Percentiles rank a stretch among this genome's conserved stretches.
phyloP scores from a whole-genome alignment of 2,329 filamentous ascomycete genomes.

The Cercospora zeina region DNA sequence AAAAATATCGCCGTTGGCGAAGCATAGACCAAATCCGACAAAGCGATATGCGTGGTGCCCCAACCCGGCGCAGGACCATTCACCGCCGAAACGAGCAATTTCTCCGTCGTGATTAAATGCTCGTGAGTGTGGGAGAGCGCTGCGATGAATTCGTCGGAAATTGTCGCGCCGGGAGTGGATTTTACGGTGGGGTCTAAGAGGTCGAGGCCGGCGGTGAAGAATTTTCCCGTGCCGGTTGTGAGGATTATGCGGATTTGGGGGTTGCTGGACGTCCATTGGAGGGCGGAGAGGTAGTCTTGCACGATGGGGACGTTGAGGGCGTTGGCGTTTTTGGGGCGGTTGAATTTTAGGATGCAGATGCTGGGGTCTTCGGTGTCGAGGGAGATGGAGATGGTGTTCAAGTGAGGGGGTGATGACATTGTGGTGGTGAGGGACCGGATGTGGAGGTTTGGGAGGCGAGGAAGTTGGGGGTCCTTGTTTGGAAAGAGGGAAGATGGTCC shows the following conservation, averaged over 20 bases:
- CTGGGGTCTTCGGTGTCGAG: conserved; percentile 21
- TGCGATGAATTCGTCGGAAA: conserved; percentile 27
- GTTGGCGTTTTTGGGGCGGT: conserved; percentile 30
- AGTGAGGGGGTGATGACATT: conserved; percentile 24
- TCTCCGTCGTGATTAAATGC: conserved; percentile 28
- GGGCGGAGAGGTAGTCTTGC: conserved; percentile 27
- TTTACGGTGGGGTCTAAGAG: conserved; percentile 27
- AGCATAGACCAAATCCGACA: conserved; percentile 32
- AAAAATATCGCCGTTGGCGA: conserved; percentile 30
- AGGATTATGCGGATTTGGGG: conserved; percentile 27
- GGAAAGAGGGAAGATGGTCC: background rate
- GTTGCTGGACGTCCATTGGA: conserved; percentile 27
- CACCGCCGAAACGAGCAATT: conserved; percentile 27
- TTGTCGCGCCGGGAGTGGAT: conserved; percentile 21
- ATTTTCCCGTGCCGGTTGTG: conserved; percentile 31
- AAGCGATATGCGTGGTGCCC: conserved; percentile 23
- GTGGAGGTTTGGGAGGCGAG: background rate
- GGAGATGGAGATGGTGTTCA: conserved; percentile 26
- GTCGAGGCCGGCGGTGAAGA: conserved; percentile 31
- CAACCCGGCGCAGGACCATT: conserved; percentile 31
- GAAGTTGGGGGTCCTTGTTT: background rate
- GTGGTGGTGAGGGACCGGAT: conserved; percentile 19
- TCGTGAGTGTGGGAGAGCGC: conserved; percentile 25
- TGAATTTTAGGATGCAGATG: conserved; percentile 31
- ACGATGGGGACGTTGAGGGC: conserved; percentile 26